Evolutionary conservation across 2,329 filamentous ascomycete species (phyloP), one percentile per base, ranked within the genome.

Genomic region (Leptographium procerum): DNA sequence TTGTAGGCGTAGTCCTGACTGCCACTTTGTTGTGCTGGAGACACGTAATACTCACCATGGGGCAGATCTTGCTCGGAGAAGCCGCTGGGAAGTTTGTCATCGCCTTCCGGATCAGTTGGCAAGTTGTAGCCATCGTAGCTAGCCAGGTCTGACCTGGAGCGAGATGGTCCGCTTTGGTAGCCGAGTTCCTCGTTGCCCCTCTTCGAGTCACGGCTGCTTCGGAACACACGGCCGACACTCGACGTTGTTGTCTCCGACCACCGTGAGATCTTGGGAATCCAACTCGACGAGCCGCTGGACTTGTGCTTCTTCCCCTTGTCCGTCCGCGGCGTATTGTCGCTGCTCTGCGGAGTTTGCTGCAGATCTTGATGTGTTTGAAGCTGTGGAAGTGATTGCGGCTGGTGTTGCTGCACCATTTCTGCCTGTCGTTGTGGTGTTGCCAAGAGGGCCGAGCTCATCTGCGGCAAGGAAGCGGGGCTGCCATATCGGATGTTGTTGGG

Each of bases 231-330:
- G 51, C 89, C 86, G 50, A 91, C 84, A 61, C 90, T 95, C 0
- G 91, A 96, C 4, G 91, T 83, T 0, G 94, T 99, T 2, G 92
- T 97, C 73, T 95, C 94, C 0, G 92, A 97, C 94, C 94, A 99
- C 50, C 94, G 84, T 7, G 94, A 97, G 62, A 96, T 91, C 75
- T 95, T 96, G 28, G 91, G 91, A 61, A 95, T 88, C 77, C 83
- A 85, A 56, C 81, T 77, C 0, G 88, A 89, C 0, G 90, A 94
- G 59, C 85, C 84, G 68, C 82, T 87, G 1, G 89, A 92, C 70
- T 95, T 95, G 74, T 95, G 88, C 74, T 95, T 96, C 70, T 88
- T 89, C 62, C 83, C 81, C 72, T 88, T 90, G 7, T 89, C 86
- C 1, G 82, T 84, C 63, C 78, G 79, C 13, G 90, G 89, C 0